These are phyloP conservation scores for Aspergillus sojae DNA, from an alignment of 2,329 filamentous ascomycete species.

Conservation along the genomic window DNA sequence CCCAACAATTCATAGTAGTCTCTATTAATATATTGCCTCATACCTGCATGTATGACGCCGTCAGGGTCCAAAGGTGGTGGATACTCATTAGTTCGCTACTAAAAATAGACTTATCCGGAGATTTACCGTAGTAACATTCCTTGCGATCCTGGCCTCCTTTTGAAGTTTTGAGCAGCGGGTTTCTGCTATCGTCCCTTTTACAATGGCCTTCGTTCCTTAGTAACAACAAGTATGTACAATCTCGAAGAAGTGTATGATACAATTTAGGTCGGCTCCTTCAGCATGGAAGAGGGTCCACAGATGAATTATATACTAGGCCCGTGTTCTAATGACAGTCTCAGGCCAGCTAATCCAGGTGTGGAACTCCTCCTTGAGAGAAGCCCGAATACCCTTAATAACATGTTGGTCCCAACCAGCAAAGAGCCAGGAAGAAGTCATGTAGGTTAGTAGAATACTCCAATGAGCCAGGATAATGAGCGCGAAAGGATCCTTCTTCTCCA, in stretches of 20 bases:
- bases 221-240: neutral
- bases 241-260: no score
- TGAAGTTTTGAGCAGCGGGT: no score
- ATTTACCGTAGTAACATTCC: neutral
- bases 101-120: neutral
- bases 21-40: neutral
- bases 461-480: conserved; percentile 32
- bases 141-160: neutral
- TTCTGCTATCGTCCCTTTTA: no score
- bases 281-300: no score
- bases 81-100: neutral
- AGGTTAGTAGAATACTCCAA: conserved; percentile 35
- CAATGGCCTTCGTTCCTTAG: neutral
- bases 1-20: neutral
- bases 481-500: conserved; percentile 31
- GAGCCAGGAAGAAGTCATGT: conserved; percentile 36
- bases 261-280: no score
- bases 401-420: conserved; percentile 38
- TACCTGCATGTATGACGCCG: neutral
- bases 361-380: conserved; percentile 21
- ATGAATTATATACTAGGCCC: neutral
- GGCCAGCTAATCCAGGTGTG: conserved; percentile 33
- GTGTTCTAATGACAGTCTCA: conserved; percentile 7
- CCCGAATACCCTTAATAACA: conserved; percentile 32
- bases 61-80: neutral